Evolutionary conservation across 208 protist genomes (phyloP).

Genomic region (Leishmania tropica): DNA sequence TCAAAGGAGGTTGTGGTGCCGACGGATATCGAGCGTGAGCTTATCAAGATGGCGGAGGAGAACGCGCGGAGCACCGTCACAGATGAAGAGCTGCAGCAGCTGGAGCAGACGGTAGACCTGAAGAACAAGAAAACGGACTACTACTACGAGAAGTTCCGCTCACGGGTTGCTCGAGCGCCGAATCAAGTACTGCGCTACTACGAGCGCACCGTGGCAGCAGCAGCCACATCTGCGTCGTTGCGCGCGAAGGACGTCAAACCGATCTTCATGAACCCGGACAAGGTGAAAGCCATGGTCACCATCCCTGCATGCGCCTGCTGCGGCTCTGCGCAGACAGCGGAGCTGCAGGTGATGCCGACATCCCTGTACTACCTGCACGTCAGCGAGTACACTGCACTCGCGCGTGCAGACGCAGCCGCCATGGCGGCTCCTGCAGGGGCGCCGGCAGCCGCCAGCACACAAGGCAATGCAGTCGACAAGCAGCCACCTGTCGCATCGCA

Average conservation of each 20-base stretch:
- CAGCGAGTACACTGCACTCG: slow-evolving; percentile 40
- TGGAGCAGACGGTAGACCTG: slow-evolving; percentile 68
- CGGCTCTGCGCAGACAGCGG: slow-evolving; percentile 63
- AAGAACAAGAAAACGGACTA: slow-evolving; percentile 75
- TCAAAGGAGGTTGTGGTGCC: slow-evolving; percentile 51
- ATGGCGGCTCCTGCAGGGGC: background rate
- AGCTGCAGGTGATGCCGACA: slow-evolving; percentile 87
- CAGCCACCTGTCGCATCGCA: background rate
- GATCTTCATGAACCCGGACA: slow-evolving; percentile 79
- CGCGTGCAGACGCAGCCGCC: slow-evolving; percentile 1
- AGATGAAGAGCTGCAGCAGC: slow-evolving; percentile 64
- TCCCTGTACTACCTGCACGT: slow-evolving; percentile 74
- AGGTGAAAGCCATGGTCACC: slow-evolving; percentile 44
- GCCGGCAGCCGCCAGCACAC: background rate
- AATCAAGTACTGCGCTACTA: slow-evolving; percentile 84
- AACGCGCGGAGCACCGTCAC: slow-evolving; percentile 40
- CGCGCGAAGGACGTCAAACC: slow-evolving; percentile 34
- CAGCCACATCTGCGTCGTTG: background rate
- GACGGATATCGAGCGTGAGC: slow-evolving; percentile 63
- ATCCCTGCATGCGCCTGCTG: slow-evolving; percentile 64
- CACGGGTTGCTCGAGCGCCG: slow-evolving; percentile 58
- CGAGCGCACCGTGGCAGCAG: slow-evolving; percentile 21
- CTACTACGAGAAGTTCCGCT: slow-evolving; percentile 81
- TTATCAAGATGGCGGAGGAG: slow-evolving; percentile 65
- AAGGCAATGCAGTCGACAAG: too few species aligned